phyloP scores from a whole-genome alignment of 495 filamentous ascomycete species.

The Aspergillus conjunctus region DNA sequence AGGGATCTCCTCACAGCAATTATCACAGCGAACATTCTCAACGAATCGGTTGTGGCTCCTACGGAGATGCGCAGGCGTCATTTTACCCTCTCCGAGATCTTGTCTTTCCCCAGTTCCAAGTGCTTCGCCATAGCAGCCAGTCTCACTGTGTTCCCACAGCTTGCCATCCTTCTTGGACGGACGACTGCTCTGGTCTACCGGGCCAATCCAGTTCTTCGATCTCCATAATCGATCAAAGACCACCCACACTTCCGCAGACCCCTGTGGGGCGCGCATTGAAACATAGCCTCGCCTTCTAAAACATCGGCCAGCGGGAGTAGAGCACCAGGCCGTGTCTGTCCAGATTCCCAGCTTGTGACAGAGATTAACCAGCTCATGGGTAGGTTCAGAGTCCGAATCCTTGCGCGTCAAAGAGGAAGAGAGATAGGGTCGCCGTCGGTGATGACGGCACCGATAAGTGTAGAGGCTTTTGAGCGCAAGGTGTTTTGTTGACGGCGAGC shows the following conservation, averaged over 20 bases:
- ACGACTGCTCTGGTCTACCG: slow-evolving; percentile 28
- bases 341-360: slow-evolving; percentile 62
- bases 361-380: slow-evolving; percentile 63
- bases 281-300: slow-evolving; percentile 61
- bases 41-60: slow-evolving; percentile 57
- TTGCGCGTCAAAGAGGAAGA: slow-evolving; percentile 55
- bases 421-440: slow-evolving; percentile 60
- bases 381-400: slow-evolving; percentile 64
- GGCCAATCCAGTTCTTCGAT: slow-evolving; percentile 61
- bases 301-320: slow-evolving; percentile 60
- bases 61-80: slow-evolving; percentile 55
- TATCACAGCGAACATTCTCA: slow-evolving; percentile 55
- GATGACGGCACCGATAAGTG: slow-evolving; percentile 62
- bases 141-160: slow-evolving; percentile 61
- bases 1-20: slow-evolving; percentile 52
- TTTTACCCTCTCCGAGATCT: slow-evolving; percentile 56
- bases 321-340: slow-evolving; percentile 68
- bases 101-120: slow-evolving; percentile 49
- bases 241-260: slow-evolving; percentile 61
- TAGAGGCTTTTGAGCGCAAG: slow-evolving; percentile 63
- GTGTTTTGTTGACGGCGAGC: slow-evolving; percentile 36
- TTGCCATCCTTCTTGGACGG: slow-evolving; percentile 45
- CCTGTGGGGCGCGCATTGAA: slow-evolving; percentile 52
- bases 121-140: slow-evolving; percentile 57
- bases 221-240: slow-evolving; percentile 65